Evolutionary conservation across 257 asterid species (phyloP).

Genomic region (Anisodus tanguticus): DNA sequence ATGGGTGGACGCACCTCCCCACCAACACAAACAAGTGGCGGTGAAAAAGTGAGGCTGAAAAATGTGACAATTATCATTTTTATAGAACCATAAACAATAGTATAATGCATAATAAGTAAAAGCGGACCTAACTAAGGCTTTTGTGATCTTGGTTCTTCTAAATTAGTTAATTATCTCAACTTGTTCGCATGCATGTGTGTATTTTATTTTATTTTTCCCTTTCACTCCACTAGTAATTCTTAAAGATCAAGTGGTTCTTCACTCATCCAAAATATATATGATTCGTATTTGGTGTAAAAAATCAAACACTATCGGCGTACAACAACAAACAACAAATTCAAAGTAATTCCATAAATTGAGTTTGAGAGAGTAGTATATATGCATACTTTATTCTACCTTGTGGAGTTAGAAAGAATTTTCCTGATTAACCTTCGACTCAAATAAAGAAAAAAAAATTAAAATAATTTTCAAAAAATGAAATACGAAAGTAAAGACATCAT

Average conservation of each 20-base stretch:
- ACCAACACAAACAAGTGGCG: background rate
- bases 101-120: background rate
- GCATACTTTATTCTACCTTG: too few relatives aligned
- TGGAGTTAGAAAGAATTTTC: too few relatives aligned
- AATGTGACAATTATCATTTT: background rate
- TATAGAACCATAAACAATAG: background rate
- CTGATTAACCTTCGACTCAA: too few relatives aligned
- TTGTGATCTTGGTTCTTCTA: background rate
- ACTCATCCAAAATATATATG: background rate
- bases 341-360: too few relatives aligned
- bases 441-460: too few relatives aligned
- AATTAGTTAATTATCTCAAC: background rate
- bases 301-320: background rate
- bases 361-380: too few relatives aligned
- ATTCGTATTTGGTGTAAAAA: background rate
- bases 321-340: too few relatives aligned
- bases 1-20: too few relatives aligned
- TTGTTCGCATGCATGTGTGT: background rate
- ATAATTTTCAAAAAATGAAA: too few relatives aligned
- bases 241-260: background rate
- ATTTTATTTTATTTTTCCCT: background rate
- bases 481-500: too few relatives aligned
- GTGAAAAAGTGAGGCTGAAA: background rate
- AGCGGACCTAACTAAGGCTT: background rate
- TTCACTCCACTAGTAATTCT: background rate